A percentile compares a stretch with the other conserved stretches of the same genome.
Conservation (phyloP, 768 basidiomycete species). For the Phlegmacium glaucopus region DNA sequence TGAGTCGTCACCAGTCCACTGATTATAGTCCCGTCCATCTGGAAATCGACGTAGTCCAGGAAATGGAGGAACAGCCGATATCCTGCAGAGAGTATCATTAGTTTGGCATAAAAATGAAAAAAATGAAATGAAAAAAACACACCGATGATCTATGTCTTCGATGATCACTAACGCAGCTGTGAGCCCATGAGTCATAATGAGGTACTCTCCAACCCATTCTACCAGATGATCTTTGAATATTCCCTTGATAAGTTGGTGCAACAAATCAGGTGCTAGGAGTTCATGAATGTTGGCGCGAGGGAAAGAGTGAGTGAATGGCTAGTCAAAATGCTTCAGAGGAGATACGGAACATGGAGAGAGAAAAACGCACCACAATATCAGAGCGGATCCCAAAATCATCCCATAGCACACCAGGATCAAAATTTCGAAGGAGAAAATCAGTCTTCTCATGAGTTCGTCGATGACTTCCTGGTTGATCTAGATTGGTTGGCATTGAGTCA, state of each 20-base stretch:
- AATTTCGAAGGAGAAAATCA: slow-evolving; percentile 16
- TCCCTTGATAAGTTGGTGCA: slow-evolving; percentile 37
- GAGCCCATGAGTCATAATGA: slow-evolving; percentile 15
- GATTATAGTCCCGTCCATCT: slow-evolving; percentile 14
- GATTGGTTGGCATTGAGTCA: slow-evolving; percentile 9
- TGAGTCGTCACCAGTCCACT: slow-evolving; percentile 26
- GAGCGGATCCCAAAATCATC: slow-evolving; percentile 25
- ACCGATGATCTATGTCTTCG: slow-evolving; percentile 33
- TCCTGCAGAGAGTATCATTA: neutral
- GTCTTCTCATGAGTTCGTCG: slow-evolving; percentile 17
- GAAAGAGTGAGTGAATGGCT: slow-evolving; percentile 27
- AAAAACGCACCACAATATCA: slow-evolving; percentile 11
- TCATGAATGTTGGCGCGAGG: slow-evolving; percentile 30
- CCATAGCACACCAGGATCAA: slow-evolving; percentile 24
- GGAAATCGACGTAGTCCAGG: slow-evolving; percentile 14
- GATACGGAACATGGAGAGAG: neutral
- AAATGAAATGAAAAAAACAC: slow-evolving; percentile 1
- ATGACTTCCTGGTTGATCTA: slow-evolving; percentile 10
- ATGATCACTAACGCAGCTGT: slow-evolving; percentile 20
- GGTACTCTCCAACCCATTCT: slow-evolving; percentile 29
- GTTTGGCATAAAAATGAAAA: neutral
- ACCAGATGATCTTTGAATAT: slow-evolving; percentile 39
- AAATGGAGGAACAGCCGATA: slow-evolving; percentile 14
- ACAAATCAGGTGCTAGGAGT: slow-evolving; percentile 26
- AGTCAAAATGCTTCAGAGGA: neutral